phyloP scores from a whole-genome alignment of 371 early-diverging fungal genomes.

The Spiromyces aspiralis region DNA sequence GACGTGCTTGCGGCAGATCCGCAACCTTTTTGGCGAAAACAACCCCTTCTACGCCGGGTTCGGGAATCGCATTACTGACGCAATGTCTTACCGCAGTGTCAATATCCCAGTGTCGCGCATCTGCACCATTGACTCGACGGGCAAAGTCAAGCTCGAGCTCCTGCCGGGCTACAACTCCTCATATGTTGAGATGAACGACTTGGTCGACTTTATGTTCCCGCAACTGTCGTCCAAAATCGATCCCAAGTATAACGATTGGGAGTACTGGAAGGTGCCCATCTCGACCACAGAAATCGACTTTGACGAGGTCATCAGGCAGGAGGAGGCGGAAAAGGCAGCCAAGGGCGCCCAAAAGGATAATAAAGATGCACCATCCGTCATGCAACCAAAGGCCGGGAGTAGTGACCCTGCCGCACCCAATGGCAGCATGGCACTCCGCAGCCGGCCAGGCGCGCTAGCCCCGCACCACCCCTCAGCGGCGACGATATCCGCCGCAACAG shows the following conservation, averaged over 20 bases:
- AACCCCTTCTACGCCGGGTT: slow-evolving; percentile 97
- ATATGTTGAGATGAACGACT: slow-evolving; percentile 72
- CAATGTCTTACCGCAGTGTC: slow-evolving; percentile 89
- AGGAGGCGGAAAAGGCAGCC: background rate
- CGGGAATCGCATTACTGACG: slow-evolving; percentile 91
- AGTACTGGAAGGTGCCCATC: slow-evolving; percentile 57
- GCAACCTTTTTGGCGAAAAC: slow-evolving; percentile 56
- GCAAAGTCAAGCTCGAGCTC: slow-evolving; percentile 85
- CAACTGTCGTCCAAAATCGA: slow-evolving; percentile 32
- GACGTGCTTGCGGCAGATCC: slow-evolving; percentile 86
- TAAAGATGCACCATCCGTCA: no score
- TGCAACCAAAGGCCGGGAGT: no score
- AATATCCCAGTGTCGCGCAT: slow-evolving; percentile 88
- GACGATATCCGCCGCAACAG: no score
- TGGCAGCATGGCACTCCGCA: no score
- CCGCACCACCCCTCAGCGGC: no score
- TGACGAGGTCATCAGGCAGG: slow-evolving; percentile 15
- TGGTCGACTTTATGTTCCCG: slow-evolving; percentile 96
- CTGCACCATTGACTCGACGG: slow-evolving; percentile 91
- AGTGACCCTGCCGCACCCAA: no score
- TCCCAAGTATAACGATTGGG: slow-evolving; percentile 69
- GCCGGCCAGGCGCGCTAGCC: no score
- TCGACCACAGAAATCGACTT: slow-evolving; percentile 38
- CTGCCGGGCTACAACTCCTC: slow-evolving; percentile 66
- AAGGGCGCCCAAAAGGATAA: background rate